Base-by-base conservation (phyloP, 2,329 filamentous ascomycete genomes). In the Mycocentrospora acerina region DNA sequence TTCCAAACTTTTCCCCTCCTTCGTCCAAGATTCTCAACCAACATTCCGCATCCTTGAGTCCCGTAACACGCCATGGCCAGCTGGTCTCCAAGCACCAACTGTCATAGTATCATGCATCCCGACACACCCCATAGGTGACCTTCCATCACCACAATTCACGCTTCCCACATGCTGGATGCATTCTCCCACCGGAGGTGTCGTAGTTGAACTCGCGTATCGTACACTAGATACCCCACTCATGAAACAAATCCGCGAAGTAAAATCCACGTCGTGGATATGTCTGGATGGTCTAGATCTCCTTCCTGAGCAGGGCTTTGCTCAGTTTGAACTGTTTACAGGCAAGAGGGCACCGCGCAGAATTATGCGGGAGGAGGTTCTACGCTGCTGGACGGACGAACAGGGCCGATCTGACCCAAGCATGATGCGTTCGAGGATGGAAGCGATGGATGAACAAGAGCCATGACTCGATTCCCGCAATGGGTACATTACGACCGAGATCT, bases 291-390 rank as follows among this genome's bases (percentile, higher is more conserved):
- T 90, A 12, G 86, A 90, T 51, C 73, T 89, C 22, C 66, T 90
- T 9, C 85, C 85, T 0, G 87, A 90, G 59, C 86, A 90, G 59
- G 86, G 83, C 0, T 87, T 86, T 62, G 85, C 86, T 1, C 86
- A 90, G 53, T 90, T 90, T 57, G 87, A 90, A 64, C 68, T 90
- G 1, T 88, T 90, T 60, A 90, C 86, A 0, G 86, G 86, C 0
- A 73, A 84, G 28, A 79, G 83, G 64, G 85, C 85, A 11, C 85
- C 85, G 1, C 76, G 86, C 14, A 71, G 80, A 28, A 63, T 85
- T 24, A 90, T 90, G 86, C 77, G 84, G 43, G 72, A 79, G 25
- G 82, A 83, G 53, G 81, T 85, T 5, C 54, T 72, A 36, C 41
- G 53, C 7, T 55, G 54, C 10, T 62, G 57, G 57, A 60, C 47